These are phyloP conservation scores for Verticillium zaregamsianum DNA, from an alignment of 2,329 filamentous ascomycete genomes.

Conservation along the genomic window DNA sequence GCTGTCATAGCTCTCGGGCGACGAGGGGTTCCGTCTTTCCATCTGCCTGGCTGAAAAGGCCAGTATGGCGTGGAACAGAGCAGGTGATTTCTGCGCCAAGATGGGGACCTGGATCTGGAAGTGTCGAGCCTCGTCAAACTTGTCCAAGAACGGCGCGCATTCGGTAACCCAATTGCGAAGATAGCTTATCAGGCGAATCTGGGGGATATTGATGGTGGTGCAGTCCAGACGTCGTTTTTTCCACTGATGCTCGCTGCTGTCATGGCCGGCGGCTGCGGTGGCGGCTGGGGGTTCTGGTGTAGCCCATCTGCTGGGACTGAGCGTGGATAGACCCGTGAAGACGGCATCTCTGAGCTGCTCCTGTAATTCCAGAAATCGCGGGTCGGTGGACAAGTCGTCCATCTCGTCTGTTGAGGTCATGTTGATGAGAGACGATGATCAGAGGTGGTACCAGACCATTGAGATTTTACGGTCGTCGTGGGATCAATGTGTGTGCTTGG, in stretches of 20 bases:
- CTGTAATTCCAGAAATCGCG: constrained; percentile 38
- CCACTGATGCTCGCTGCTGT: neutral
- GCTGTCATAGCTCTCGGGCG: constrained; percentile 41
- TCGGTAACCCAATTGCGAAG: constrained; percentile 48
- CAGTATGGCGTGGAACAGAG: constrained; percentile 45
- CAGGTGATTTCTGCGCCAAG: constrained; percentile 38
- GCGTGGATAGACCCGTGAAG: constrained; percentile 25
- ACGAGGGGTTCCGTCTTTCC: constrained; percentile 1
- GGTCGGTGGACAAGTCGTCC: constrained; percentile 29
- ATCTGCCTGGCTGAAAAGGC: constrained; percentile 50
- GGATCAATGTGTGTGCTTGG: neutral
- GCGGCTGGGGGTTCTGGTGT: constrained; percentile 15
- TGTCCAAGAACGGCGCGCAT: constrained; percentile 46
- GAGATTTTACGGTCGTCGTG: neutral
- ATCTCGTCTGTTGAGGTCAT: constrained; percentile 16
- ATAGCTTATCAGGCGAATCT: constrained; percentile 23
- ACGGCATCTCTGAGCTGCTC: constrained; percentile 38
- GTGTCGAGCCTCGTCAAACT: constrained; percentile 47
- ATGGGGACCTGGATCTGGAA: constrained; percentile 48
- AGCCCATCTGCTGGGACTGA: constrained; percentile 21
- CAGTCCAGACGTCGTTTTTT: constrained; percentile 19
- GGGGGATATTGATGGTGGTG: constrained; percentile 20
- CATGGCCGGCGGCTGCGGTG: neutral
- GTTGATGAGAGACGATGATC: neutral
- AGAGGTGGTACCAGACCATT: neutral